A percentile compares a stretch with the other conserved stretches of the same genome.
Conservation (phyloP, 176 grass and related monocot species). For the Puccinellia tenuiflora region DNA sequence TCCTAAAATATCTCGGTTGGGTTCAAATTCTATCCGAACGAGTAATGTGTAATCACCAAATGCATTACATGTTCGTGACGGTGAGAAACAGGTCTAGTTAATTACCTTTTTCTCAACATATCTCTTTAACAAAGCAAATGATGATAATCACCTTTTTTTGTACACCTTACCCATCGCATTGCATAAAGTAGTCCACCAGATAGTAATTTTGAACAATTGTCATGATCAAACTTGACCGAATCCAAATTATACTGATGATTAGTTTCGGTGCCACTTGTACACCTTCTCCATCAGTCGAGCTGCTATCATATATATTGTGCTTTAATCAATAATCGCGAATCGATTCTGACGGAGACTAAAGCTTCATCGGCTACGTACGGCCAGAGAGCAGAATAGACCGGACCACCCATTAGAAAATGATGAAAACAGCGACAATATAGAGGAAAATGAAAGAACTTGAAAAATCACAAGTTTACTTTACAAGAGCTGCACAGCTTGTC, state of each 20-base stretch:
- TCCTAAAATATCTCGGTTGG: no score
- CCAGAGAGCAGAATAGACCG: not conserved
- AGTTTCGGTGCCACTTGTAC: not conserved
- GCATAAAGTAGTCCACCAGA: no score
- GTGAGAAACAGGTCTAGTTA: no score
- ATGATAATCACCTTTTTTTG: no score
- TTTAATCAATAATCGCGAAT: not conserved
- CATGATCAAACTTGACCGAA: no score
- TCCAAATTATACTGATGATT: not conserved
- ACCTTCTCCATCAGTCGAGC: not conserved
- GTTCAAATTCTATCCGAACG: no score
- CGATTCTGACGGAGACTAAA: not conserved
- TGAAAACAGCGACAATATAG: not conserved
- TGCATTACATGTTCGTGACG: no score
- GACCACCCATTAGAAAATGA: not conserved
- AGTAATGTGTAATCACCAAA: no score
- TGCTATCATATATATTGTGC: not conserved
- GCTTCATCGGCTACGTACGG: not conserved
- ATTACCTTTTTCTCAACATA: no score
- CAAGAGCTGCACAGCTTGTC: not conserved
- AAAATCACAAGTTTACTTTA: not conserved
- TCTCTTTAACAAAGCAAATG: no score
- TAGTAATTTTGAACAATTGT: no score
- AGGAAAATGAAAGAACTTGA: not conserved
- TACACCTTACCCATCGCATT: no score